These are phyloP conservation scores for Cyberlindnera petersonii DNA, from an alignment of 805 yeast species.

Conservation along the genomic window DNA sequence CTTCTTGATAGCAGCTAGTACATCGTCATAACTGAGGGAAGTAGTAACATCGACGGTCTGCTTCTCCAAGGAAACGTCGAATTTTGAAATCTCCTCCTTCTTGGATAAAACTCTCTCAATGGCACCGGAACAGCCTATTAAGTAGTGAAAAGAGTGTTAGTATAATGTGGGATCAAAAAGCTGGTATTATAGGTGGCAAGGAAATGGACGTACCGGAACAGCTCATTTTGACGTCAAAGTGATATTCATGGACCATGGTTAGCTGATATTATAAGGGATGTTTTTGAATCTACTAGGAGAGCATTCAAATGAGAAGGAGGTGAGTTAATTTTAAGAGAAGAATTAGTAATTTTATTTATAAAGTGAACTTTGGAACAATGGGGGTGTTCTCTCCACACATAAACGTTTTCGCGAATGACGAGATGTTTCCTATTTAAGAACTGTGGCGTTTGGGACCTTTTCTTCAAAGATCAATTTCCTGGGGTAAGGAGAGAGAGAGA, in stretches of 20 bases:
- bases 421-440: neutral
- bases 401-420: constrained; percentile 3
- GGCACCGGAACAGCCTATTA: constrained; percentile 87
- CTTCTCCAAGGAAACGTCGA: constrained; percentile 70
- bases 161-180: neutral
- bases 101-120: constrained; percentile 70
- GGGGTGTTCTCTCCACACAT: too few species aligned
- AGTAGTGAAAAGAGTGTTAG: constrained; percentile 1
- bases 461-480: too few species aligned
- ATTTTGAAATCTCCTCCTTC: constrained; percentile 68
- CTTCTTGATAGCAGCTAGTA: constrained; percentile 76
- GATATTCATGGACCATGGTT: constrained; percentile 51
- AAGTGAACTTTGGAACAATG: too few species aligned
- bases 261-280: neutral
- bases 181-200: neutral
- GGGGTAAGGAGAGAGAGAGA: too few species aligned
- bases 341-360: too few species aligned
- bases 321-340: too few species aligned
- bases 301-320: neutral
- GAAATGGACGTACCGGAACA: constrained; percentile 51
- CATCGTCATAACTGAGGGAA: constrained; percentile 64
- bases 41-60: constrained; percentile 82
- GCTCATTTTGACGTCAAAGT: constrained; percentile 78
- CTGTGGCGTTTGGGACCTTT: too few species aligned
- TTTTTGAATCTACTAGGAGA: neutral